phyloP scores from a whole-genome alignment of 2,329 filamentous ascomycete genomes.

The Colletotrichum viniferum region DNA sequence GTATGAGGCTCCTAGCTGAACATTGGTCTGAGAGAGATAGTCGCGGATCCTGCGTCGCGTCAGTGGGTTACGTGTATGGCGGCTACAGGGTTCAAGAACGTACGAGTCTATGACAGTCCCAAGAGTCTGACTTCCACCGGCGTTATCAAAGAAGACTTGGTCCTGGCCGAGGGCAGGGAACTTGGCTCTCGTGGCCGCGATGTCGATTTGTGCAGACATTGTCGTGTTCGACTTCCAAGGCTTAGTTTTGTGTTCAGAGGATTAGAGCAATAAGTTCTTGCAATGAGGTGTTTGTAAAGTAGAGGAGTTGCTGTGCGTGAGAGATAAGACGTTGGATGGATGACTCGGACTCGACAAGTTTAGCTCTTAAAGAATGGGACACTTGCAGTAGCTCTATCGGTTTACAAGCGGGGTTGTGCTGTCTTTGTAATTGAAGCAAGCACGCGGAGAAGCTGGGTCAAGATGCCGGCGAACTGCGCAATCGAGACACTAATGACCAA shows the following conservation, averaged over 20 bases:
- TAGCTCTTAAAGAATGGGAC: background rate
- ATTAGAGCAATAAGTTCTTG: background rate
- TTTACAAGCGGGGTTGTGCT: background rate
- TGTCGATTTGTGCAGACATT: conserved; percentile 37
- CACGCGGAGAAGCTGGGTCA: background rate
- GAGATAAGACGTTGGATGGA: background rate
- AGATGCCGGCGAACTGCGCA: background rate
- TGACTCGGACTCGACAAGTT: background rate
- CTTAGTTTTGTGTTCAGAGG: background rate
- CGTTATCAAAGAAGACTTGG: conserved; percentile 80
- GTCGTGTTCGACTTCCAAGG: background rate
- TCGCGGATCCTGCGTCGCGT: conserved; percentile 56
- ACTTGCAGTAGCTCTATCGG: background rate
- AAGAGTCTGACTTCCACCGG: conserved; percentile 75
- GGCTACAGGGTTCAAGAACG: conserved; percentile 29
- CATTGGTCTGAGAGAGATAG: conserved; percentile 72
- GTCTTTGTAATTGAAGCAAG: background rate
- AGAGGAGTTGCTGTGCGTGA: background rate
- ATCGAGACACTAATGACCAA: background rate
- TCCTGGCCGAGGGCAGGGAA: conserved; percentile 72
- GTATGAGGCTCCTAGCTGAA: conserved; percentile 78
- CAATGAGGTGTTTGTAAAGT: background rate
- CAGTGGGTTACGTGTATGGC: background rate
- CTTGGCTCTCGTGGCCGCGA: conserved; percentile 57
- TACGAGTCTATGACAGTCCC: conserved; percentile 70